phyloP scores from a whole-genome alignment of 202 grass and related monocot genomes.

The Panicum virgatum region DNA sequence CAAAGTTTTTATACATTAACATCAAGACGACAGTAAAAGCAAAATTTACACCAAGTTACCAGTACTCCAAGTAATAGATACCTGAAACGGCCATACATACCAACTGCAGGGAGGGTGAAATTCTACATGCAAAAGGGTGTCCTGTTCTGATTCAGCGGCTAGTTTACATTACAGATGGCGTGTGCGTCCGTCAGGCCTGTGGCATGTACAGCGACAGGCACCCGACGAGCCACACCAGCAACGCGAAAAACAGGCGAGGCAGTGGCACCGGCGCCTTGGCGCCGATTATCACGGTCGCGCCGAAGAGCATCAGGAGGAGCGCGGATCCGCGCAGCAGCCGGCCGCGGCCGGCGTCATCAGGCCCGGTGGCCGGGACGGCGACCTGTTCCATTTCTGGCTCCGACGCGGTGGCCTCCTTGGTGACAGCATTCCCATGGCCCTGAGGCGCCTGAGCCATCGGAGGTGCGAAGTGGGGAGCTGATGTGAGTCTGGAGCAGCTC shows the following conservation, averaged over 20 bases:
- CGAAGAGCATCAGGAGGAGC: conserved; percentile 23
- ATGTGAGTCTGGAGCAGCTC: too few relatives aligned
- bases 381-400: not conserved
- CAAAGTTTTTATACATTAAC: too few relatives aligned
- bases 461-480: too few relatives aligned
- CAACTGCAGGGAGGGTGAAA: too few relatives aligned
- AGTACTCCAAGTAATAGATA: too few relatives aligned
- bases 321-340: not conserved
- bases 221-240: conserved; percentile 10
- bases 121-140: too few relatives aligned
- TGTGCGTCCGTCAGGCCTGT: not conserved
- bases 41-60: too few relatives aligned
- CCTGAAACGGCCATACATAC: too few relatives aligned
- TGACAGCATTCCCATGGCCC: not conserved
- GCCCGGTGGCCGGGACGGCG: too few relatives aligned
- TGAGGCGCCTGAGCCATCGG: not conserved
- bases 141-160: too few relatives aligned
- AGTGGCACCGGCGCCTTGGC: not conserved
- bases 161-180: too few relatives aligned
- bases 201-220: conserved; percentile 22
- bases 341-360: not conserved
- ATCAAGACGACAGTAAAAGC: too few relatives aligned
- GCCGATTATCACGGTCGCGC: not conserved
- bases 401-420: not conserved
- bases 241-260: not conserved